A percentile compares a stretch with the other conserved stretches of the same genome.
phyloP scores from a whole-genome alignment of 169 alveolate species.

The Plasmodium adleri region DNA sequence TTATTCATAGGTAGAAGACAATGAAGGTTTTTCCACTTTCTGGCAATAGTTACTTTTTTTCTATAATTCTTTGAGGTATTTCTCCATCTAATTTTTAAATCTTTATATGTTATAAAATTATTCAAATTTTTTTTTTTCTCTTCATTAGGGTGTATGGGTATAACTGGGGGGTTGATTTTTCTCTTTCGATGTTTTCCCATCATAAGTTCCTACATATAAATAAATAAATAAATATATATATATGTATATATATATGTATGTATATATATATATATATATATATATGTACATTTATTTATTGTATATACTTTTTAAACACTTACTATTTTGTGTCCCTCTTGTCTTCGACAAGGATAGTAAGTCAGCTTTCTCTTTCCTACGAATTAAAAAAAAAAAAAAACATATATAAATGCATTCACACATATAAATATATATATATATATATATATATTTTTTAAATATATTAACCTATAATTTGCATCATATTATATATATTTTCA shows the following conservation, averaged over 20 bases:
- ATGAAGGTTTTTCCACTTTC: slow-evolving; percentile 87
- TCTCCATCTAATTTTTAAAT: slow-evolving; percentile 85
- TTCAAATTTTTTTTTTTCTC: slow-evolving; percentile 85
- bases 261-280: too few relatives aligned
- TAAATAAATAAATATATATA: not conserved
- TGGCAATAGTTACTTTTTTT: slow-evolving; percentile 82
- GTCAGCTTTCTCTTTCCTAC: slow-evolving; percentile 15
- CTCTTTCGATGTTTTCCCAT: slow-evolving; percentile 88
- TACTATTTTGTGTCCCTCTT: slow-evolving; percentile 52
- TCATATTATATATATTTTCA: too few relatives aligned
- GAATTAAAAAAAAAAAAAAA: not conserved
- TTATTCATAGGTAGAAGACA: slow-evolving; percentile 81
- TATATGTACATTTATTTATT: too few relatives aligned
- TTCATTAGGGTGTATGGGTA: slow-evolving; percentile 88
- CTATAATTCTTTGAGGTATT: slow-evolving; percentile 82
- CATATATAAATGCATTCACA: not conserved
- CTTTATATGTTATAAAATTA: slow-evolving; percentile 85
- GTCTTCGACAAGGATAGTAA: slow-evolving; percentile 57
- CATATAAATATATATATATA: not conserved
- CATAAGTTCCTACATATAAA: slow-evolving; percentile 83
- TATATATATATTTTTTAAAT: not conserved
- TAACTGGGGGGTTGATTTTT: slow-evolving; percentile 86
- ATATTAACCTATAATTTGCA: too few relatives aligned
- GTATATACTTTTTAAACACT: not conserved
- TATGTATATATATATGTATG: too few relatives aligned